These are phyloP conservation scores for Exsudoporus frostii DNA, from an alignment of 768 basidiomycete genomes.

Conservation along the genomic window DNA sequence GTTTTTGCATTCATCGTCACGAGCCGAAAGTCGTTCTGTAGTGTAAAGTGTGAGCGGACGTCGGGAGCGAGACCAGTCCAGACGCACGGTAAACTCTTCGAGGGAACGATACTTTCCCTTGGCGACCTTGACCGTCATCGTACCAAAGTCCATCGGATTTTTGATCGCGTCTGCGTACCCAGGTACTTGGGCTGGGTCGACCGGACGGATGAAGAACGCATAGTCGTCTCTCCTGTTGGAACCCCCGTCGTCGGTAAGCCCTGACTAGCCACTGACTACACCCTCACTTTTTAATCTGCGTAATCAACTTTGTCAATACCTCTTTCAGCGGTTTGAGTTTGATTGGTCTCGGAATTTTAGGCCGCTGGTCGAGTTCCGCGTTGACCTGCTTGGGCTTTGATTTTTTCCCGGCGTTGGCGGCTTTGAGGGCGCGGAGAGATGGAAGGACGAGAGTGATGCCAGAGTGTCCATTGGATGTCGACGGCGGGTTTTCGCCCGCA, in stretches of 20 bases:
- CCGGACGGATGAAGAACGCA: conserved; percentile 75
- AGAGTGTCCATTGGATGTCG: conserved; percentile 35
- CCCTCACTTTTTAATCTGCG: conserved; percentile 71
- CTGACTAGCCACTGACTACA: neutral
- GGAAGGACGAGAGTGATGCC: conserved; percentile 67
- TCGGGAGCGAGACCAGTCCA: neutral
- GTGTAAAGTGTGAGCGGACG: neutral
- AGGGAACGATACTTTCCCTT: conserved; percentile 74
- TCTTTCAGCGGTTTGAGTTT: conserved; percentile 81
- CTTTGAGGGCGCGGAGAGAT: conserved; percentile 60
- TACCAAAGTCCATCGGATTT: conserved; percentile 90
- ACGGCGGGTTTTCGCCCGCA: conserved; percentile 30
- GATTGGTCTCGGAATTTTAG: conserved; percentile 48
- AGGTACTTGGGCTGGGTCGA: conserved; percentile 56
- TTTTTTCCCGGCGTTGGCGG: conserved; percentile 51
- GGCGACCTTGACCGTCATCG: conserved; percentile 75
- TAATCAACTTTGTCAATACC: conserved; percentile 61
- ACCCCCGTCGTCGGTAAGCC: conserved; percentile 6
- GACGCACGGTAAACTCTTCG: conserved; percentile 73
- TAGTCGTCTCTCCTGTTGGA: conserved; percentile 75
- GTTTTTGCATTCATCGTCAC: conserved; percentile 71
- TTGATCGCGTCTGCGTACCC: conserved; percentile 70
- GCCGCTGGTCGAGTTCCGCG: conserved; percentile 25
- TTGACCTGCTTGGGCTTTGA: conserved; percentile 34
- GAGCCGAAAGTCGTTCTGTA: conserved; percentile 64